Percentiles rank a stretch among this genome's conserved stretches.
Evolutionary conservation across 176 grass and related monocot species (phyloP).

Genomic region (Eragrostis nindensis): DNA sequence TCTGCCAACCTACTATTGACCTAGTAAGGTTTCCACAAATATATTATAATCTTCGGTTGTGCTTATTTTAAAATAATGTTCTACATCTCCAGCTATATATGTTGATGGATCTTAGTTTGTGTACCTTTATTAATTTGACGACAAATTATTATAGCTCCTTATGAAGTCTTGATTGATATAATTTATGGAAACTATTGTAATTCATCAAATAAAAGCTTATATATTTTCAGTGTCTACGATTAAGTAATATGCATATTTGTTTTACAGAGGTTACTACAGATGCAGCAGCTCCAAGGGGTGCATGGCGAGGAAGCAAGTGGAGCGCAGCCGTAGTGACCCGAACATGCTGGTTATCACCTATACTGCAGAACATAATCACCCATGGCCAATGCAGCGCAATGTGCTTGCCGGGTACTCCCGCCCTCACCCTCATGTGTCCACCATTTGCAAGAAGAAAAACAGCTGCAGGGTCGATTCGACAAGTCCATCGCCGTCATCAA

Average conservation of each 20-base stretch:
- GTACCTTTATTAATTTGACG: neutral
- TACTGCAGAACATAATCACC: constrained; percentile 93
- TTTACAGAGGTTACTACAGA: constrained; percentile 86
- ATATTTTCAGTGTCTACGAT: neutral
- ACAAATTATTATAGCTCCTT: no score
- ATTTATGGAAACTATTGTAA: no score
- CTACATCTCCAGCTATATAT: neutral
- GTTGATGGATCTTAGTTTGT: neutral
- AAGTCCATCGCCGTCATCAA: neutral
- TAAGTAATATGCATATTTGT: neutral
- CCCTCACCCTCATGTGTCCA: constrained; percentile 44
- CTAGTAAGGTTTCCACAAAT: neutral
- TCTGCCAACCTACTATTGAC: neutral
- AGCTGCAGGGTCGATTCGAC: neutral
- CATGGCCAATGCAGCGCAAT: constrained; percentile 91
- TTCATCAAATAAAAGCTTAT: neutral
- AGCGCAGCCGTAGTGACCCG: constrained; percentile 91
- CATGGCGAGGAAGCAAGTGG: constrained; percentile 92
- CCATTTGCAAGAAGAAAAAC: constrained; percentile 44
- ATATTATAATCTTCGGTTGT: neutral
- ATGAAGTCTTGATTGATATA: no score
- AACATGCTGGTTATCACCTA: constrained; percentile 97
- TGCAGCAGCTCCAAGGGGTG: constrained; percentile 98
- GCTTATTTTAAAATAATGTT: neutral
- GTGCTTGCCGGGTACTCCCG: constrained; percentile 82